phyloP scores from a whole-genome alignment of 306 rosid genomes.

The Abrus pulchellus region DNA sequence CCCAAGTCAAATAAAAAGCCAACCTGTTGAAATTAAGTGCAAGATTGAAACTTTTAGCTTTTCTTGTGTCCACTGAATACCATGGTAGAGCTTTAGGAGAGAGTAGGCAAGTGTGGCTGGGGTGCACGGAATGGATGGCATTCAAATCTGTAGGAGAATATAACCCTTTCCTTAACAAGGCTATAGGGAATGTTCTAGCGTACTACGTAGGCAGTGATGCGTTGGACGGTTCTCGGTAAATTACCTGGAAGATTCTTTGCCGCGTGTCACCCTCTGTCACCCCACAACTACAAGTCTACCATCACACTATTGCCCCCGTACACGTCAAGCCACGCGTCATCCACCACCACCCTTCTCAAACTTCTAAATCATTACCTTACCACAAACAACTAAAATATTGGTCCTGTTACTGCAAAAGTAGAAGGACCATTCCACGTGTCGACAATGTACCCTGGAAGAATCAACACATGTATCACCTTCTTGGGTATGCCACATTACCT shows the following conservation, averaged over 20 bases:
- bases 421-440: constrained; percentile 31
- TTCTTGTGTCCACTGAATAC: constrained; percentile 7
- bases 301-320: constrained; percentile 8
- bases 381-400: neutral
- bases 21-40: constrained; percentile 4
- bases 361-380: neutral
- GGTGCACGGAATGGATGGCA: neutral
- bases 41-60: neutral
- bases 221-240: constrained; percentile 38
- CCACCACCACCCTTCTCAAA: constrained; percentile 2
- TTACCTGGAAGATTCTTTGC: constrained; percentile 42
- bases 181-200: constrained; percentile 46
- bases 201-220: constrained; percentile 13
- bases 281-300: neutral
- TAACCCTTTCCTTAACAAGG: neutral
- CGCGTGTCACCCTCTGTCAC: constrained; percentile 48
- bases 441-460: neutral
- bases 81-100: neutral
- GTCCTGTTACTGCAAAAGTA: neutral
- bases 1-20: constrained; percentile 34
- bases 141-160: neutral
- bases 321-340: constrained; percentile 54
- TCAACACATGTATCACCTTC: constrained; percentile 38
- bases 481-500: neutral
- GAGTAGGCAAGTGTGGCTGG: too few species aligned